Conservation (phyloP, 352 stramenopile genomes). For the Phytophthora litchii region DNA sequence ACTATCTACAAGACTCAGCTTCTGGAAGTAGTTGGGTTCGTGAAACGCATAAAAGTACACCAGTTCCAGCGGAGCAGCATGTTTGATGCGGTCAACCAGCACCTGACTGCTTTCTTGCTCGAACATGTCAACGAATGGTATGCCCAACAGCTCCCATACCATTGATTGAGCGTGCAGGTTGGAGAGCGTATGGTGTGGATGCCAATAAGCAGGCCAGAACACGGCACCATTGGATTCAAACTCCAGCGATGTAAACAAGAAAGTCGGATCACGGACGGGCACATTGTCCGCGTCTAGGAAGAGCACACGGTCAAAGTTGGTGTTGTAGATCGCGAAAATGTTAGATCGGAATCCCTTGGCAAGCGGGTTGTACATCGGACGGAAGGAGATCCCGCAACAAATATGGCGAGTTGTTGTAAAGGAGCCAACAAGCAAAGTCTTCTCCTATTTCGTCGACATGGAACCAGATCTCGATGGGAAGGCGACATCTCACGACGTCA, state of each 20-base stretch:
- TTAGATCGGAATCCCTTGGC: constrained; percentile 48
- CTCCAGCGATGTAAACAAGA: constrained; percentile 41
- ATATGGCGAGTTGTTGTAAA: constrained; percentile 23
- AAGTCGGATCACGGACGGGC: constrained; percentile 43
- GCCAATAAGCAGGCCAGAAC: constrained; percentile 73
- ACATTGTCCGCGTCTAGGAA: constrained; percentile 63
- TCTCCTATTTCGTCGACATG: constrained; percentile 28
- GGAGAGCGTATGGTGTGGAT: constrained; percentile 50
- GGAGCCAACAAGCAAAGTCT: background rate
- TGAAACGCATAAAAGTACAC: constrained; percentile 47
- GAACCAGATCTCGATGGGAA: constrained; percentile 58
- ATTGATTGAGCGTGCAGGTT: constrained; percentile 52
- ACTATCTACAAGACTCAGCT: constrained; percentile 36
- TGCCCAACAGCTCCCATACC: constrained; percentile 49
- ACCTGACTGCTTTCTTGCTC: constrained; percentile 65
- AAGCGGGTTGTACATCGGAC: constrained; percentile 23
- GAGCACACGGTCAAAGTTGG: constrained; percentile 39
- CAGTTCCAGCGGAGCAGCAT: constrained; percentile 27
- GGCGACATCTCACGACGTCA: constrained; percentile 30
- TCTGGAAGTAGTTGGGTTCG: constrained; percentile 28
- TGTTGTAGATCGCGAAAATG: constrained; percentile 48
- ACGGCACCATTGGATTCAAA: constrained; percentile 45
- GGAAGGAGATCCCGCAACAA: constrained; percentile 20
- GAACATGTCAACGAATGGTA: constrained; percentile 52
- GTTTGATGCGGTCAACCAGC: constrained; percentile 38